Evolutionary conservation across 1,284 basidiomycete species (phyloP), one percentile per base, ranked within the genome.

Genomic region (Gastroboletus turbinatus): DNA sequence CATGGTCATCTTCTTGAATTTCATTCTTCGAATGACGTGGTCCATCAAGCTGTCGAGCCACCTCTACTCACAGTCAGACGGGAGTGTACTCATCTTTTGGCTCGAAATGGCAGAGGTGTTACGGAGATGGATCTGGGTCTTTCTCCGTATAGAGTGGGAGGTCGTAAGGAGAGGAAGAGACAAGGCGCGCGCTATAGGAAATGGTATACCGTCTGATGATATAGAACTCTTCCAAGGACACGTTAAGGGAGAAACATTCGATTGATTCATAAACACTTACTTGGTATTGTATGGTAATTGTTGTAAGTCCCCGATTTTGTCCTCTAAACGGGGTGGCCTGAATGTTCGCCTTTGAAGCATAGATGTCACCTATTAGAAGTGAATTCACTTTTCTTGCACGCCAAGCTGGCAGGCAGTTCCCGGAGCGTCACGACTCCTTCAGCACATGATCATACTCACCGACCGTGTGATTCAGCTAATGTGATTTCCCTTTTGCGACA

Each of bases 91-190:
- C 17, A 90, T 97, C 39, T 97, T 98, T 72, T 82, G 89, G 76
- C 82, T 99, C 62, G 96, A 99, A 75, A 81, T 92, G 46, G 83
- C 96, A 42, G 97, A 99, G 75, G 78, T 99, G 36, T 66, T 94
- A 30, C 79, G 97, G 51, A 75, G 97, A 62, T 98, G 94, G 91
- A 83, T 96, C 74, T 99, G 97, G 97, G 92, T 97, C 10, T 96
- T 98, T 72, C 76, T 99, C 62, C 83, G 97, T 19, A 85, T 98
- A 27, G 97, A 99, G 73, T 98, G 95, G 95, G 94, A 97, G 75
- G 82, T 87, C 13, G 84, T 94, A 51, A 90, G 84, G 71, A 79
- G 72, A 64, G 62, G 59, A 36, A 63, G 61, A 46, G 65, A 66
- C 42, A 64, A 53, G 53, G 40, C 58, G 7, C 58, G 51, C 16